These are phyloP conservation scores for Meira nashicola DNA, from an alignment of 1,284 basidiomycete species.

Conservation along the genomic window DNA sequence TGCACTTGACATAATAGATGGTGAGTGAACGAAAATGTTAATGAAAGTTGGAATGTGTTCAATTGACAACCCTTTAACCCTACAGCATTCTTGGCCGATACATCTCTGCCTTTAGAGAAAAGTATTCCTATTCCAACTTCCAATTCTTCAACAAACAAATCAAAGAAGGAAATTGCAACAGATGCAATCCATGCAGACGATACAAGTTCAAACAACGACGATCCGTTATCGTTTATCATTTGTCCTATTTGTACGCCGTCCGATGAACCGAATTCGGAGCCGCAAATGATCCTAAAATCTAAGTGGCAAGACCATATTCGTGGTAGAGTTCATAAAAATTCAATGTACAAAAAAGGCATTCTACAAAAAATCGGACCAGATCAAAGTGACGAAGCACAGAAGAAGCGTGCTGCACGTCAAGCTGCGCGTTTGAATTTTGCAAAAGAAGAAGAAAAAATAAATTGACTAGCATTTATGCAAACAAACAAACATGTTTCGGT, in stretches of 20 bases:
- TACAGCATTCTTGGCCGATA: no score
- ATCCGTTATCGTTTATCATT: slow-evolving; percentile 56
- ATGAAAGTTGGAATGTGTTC: no score
- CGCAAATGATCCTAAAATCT: slow-evolving; percentile 71
- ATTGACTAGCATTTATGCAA: no score
- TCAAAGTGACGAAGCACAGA: neutral
- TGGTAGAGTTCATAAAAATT: slow-evolving; percentile 14
- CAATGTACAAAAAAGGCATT: neutral
- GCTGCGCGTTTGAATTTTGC: no score
- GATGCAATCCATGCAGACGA: no score
- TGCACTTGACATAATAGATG: slow-evolving; percentile 29
- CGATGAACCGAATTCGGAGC: slow-evolving; percentile 58
- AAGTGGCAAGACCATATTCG: slow-evolving; percentile 60
- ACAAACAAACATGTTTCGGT: no score
- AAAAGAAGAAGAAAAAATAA: no score
- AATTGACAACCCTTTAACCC: no score
- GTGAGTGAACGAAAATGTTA: slow-evolving; percentile 58
- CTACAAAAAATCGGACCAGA: neutral
- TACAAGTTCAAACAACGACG: slow-evolving; percentile 54
- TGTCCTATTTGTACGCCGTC: slow-evolving; percentile 57
- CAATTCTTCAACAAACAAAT: no score
- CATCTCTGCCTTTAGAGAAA: no score
- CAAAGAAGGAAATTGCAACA: no score
- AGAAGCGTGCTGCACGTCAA: neutral
- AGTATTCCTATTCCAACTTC: no score